These are phyloP conservation scores for Fragosphaeria purpurea DNA, from an alignment of 2,329 filamentous ascomycete genomes.

Conservation along the genomic window DNA sequence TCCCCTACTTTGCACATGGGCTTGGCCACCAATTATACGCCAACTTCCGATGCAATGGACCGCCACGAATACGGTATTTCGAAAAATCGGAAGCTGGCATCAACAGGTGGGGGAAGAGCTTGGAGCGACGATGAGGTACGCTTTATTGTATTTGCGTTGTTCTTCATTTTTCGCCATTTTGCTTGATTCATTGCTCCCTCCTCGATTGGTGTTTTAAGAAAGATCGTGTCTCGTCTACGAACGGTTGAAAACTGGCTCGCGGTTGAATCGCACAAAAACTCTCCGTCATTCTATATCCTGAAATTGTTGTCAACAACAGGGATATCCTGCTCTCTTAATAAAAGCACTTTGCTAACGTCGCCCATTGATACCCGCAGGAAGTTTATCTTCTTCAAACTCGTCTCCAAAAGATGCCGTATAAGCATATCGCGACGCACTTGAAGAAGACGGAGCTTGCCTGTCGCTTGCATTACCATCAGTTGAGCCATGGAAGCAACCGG, in stretches of 20 bases:
- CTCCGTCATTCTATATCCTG: too few species aligned
- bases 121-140: slow-evolving; percentile 81
- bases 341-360: too few species aligned
- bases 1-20: slow-evolving; percentile 40
- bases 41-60: slow-evolving; percentile 43
- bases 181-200: slow-evolving; percentile 73
- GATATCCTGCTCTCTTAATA: too few species aligned
- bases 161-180: slow-evolving; percentile 43
- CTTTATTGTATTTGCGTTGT: slow-evolving; percentile 2
- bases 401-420: slow-evolving; percentile 82
- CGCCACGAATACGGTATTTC: slow-evolving; percentile 50
- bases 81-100: slow-evolving; percentile 58
- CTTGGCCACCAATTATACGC: slow-evolving; percentile 35
- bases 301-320: too few species aligned
- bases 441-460: slow-evolving; percentile 85
- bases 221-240: too few species aligned
- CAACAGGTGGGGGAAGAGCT: slow-evolving; percentile 65
- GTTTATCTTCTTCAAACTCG: slow-evolving; percentile 75
- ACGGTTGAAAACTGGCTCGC: too few species aligned
- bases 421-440: slow-evolving; percentile 74
- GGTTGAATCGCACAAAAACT: too few species aligned
- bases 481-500: slow-evolving; percentile 72
- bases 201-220: slow-evolving; percentile 41
- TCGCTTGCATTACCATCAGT: slow-evolving; percentile 77
- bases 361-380: slow-evolving; percentile 52